These are phyloP conservation scores for Chrysochromulina tobinii DNA, from an alignment of 78 protist genomes.

Conservation along the genomic window DNA sequence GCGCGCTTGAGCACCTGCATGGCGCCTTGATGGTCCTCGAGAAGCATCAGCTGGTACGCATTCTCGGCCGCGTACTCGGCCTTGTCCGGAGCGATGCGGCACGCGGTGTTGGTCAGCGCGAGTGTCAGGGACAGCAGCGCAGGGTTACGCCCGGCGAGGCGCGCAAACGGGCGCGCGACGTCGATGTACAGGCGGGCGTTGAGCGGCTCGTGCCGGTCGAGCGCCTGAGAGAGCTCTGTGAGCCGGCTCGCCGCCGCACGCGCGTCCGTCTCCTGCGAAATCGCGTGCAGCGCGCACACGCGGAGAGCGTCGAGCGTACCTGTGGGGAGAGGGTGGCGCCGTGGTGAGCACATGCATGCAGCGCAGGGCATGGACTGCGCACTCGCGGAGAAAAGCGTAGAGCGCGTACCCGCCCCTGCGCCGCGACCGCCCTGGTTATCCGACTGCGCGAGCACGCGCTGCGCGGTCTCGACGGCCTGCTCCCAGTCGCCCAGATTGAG, in stretches of 20 bases:
- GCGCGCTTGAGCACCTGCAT: slow-evolving; percentile 12
- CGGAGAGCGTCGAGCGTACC: slow-evolving; percentile 47
- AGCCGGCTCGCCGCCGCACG: neutral
- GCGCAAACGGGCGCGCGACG: neutral
- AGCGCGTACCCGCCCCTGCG: too few relatives aligned
- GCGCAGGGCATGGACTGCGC: too few relatives aligned
- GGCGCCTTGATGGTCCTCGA: neutral
- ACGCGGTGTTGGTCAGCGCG: slow-evolving; percentile 41
- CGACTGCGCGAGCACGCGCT: slow-evolving; percentile 39
- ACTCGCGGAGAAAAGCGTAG: too few relatives aligned
- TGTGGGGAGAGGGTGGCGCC: too few relatives aligned
- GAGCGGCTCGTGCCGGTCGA: slow-evolving; percentile 50
- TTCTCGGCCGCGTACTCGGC: slow-evolving; percentile 14
- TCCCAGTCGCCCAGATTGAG: slow-evolving; percentile 67
- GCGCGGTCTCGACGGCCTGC: slow-evolving; percentile 51
- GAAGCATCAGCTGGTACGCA: slow-evolving; percentile 32
- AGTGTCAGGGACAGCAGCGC: slow-evolving; percentile 36
- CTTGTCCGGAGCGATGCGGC: neutral
- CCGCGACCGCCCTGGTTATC: too few relatives aligned
- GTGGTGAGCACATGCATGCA: too few relatives aligned
- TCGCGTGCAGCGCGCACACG: neutral
- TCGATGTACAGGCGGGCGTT: slow-evolving; percentile 35
- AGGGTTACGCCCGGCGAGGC: slow-evolving; percentile 18
- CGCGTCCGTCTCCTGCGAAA: neutral
- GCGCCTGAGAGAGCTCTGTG: slow-evolving; percentile 22